phyloP scores from a whole-genome alignment of 2,329 filamentous ascomycete species.

The Phialophora macrospora region DNA sequence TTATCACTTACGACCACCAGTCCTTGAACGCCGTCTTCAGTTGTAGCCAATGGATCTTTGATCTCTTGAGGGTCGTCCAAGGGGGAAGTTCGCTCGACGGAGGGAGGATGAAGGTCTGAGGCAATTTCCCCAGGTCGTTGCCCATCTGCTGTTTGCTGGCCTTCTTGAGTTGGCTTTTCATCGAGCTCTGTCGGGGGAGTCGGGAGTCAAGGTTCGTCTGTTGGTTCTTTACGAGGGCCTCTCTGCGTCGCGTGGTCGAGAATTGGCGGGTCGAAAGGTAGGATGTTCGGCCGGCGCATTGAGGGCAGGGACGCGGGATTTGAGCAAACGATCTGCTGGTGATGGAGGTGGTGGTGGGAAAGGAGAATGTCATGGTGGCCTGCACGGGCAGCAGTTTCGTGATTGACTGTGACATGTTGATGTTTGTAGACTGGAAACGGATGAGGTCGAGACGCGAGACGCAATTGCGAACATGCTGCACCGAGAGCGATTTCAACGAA shows the following conservation, averaged over 20 bases:
- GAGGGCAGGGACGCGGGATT: conserved; percentile 7
- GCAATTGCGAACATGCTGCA: not conserved
- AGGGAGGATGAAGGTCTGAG: conserved; percentile 27
- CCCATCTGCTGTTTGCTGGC: conserved; percentile 17
- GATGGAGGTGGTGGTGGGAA: not conserved
- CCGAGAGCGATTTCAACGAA: not conserved
- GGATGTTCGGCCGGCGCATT: conserved; percentile 25
- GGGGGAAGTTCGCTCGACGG: conserved; percentile 20
- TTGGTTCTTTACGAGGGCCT: conserved; percentile 12
- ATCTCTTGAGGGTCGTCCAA: conserved; percentile 20
- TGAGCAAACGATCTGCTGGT: not conserved
- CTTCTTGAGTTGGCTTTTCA: conserved; percentile 27
- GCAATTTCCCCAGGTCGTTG: conserved; percentile 34
- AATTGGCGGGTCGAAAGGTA: conserved; percentile 24
- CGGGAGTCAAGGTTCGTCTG: conserved; percentile 1
- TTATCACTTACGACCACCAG: conserved; percentile 20
- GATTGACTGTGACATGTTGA: not conserved
- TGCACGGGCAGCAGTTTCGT: not conserved
- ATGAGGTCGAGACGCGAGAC: not conserved
- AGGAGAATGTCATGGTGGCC: not conserved
- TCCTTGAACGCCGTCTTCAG: conserved; percentile 26
- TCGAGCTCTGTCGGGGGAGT: conserved; percentile 17
- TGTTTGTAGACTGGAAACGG: not conserved
- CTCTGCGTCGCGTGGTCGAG: conserved; percentile 21
- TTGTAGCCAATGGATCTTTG: conserved; percentile 22